Evolutionary conservation across 306 rosid species (phyloP).

Genomic region (Vigna reflexopilosa): DNA sequence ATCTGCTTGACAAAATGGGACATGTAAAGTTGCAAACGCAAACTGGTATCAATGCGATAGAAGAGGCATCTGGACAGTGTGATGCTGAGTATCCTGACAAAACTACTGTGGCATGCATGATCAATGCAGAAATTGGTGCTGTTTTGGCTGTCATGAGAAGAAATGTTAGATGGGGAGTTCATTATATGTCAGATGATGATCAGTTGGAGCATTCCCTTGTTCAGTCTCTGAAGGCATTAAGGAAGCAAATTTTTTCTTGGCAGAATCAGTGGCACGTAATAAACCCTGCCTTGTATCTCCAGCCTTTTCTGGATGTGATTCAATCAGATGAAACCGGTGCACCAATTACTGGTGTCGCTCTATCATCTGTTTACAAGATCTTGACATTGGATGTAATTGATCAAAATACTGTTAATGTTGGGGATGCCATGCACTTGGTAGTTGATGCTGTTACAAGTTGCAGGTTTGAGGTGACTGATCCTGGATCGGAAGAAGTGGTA

Average conservation of each 20-base stretch:
- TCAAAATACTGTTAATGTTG: conserved; percentile 78
- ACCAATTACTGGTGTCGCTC: conserved; percentile 91
- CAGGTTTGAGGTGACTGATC: conserved; percentile 98
- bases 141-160: conserved; percentile 98
- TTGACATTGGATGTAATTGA: conserved; percentile 89
- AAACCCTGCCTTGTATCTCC: conserved; percentile 83
- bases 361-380: conserved; percentile 91
- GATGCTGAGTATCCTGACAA: conserved; percentile 60
- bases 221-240: conserved; percentile 80
- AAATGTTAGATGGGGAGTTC: conserved; percentile 97
- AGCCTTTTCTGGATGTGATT: conserved; percentile 93
- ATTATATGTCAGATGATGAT: conserved; percentile 91
- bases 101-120: conserved; percentile 85
- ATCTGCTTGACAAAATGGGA: conserved; percentile 65
- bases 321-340: conserved; percentile 97
- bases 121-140: conserved; percentile 95
- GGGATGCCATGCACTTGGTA: conserved; percentile 87
- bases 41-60: conserved; percentile 64
- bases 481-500: conserved; percentile 96
- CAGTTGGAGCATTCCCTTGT: conserved; percentile 88
- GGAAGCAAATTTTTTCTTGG: conserved; percentile 87
- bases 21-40: conserved; percentile 67
- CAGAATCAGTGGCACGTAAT: conserved; percentile 82
- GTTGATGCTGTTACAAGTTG: conserved; percentile 98
- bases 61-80: conserved; percentile 73